Base-by-base conservation (phyloP, 805 yeast genomes). In the Teunomyces kruisii region DNA sequence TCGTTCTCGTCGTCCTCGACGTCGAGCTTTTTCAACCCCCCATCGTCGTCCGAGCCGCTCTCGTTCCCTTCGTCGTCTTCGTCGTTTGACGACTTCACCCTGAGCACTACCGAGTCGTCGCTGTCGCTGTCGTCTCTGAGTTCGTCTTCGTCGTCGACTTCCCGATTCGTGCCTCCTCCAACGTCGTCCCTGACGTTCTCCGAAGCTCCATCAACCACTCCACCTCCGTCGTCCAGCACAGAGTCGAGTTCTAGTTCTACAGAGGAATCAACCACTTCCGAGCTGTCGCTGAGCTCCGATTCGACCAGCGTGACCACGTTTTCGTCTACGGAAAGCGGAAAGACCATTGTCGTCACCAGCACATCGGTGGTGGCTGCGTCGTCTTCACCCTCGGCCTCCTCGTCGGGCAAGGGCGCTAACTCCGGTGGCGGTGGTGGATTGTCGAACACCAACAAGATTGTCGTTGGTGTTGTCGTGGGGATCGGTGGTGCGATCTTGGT, bases 391-490 rank as follows among this genome's bases (percentile, higher is more conserved):
- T 58, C 68, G 1, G 55, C 72, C 3, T 53, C 64, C 3, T 48
- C 67, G 6, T 43, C 58, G 0, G 43, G 45, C 13, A 45, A 45
- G 24, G 46, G 42, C 28, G 43, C 41, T 35, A 52, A 50, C 39
- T 43, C 43, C 41, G 28, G 39, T 14, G 30, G 49, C 6, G 49
- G 61, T n/a, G 51, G 69, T 13, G 76, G 76, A 2, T 65, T 72
- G 47, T 70, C 75, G 26, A 49, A 58, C 30, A 70, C 76, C 43
- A 72, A 72, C 52, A 64, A 62, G 45, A 68, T 72, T 15, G 75
- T 72, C 6, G 78, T 72, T 7, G 76, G 78, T 31, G 76, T 72
- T 8, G 76, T 72, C 30, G 76, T 72, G 8, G 76, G 76, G 33
- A 74, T 72, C 13, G 76, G 76, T 38, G 76, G 76, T 8, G 58